Evolutionary conservation across 768 basidiomycete species (phyloP), one percentile per base, ranked within the genome.

Genomic region (Leccinellum albellum): DNA sequence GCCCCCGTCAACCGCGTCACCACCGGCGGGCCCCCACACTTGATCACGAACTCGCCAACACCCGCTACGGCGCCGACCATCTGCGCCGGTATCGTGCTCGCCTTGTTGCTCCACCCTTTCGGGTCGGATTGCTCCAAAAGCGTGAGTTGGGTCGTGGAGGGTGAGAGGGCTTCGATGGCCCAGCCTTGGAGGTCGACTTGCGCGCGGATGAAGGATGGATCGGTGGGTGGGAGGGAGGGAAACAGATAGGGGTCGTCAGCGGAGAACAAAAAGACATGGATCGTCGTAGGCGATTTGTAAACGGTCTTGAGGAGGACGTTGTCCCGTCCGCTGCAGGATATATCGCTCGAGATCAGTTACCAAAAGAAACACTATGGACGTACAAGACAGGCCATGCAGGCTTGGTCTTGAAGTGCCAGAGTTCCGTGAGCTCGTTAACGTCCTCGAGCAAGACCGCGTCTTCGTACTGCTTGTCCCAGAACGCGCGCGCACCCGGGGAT

Each of bases 111-210:
- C 95, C 96, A 98, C 47, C 94, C 94, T 72, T 95, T 92, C 6
- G 94, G 94, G 70, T 99, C 96, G 12, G 92, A 94, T 72, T 98
- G 97, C 66, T 98, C 96, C 5, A 99, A 81, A 1, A 99, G 76
- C 0, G 94, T 97, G 59, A 99, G 84, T 12, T 91, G 83, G 0
- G 95, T 97, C 2, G 97, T 98, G 3, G 86, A 98, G 0, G 96
- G 97, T 1, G 95, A 98, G 9, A 99, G 78, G 0, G 90, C 83
- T 72, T 98, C 96, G 64, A 99, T 94, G 1, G 96, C 91, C 91
- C 95, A 98, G 48, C 96, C 97, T 74, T 94, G 94, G n/a, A 99
- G 78, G 69, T 97, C 94, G n/a, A 96, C 87, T 70, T 98, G 95
- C 0, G 91, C 92, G 7, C 95, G 88, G 59, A 97, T 96, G 50